Evolutionary conservation across 1,284 basidiomycete genomes (phyloP).

Genomic region (Irpex lacteus): DNA sequence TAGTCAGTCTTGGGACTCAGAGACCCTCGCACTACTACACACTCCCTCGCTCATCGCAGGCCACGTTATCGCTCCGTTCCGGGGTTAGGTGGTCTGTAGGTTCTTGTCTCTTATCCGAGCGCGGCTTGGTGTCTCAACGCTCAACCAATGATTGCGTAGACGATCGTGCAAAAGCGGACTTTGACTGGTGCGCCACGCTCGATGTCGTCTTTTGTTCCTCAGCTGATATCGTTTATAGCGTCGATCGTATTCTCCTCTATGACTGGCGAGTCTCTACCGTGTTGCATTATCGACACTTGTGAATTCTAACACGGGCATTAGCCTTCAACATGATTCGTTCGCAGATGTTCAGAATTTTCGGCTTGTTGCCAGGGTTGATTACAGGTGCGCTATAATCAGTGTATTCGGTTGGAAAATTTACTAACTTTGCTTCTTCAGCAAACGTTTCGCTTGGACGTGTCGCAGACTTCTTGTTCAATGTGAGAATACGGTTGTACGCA

Average conservation of each 20-base stretch:
- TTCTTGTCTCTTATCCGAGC: too few species aligned
- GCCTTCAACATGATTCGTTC: slow-evolving; percentile 34
- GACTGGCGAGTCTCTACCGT: slow-evolving; percentile 26
- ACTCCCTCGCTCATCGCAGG: too few species aligned
- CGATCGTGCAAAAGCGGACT: slow-evolving; percentile 31
- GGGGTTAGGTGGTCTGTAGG: too few species aligned
- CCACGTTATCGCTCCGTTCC: too few species aligned
- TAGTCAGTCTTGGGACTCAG: too few species aligned
- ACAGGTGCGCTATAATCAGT: slow-evolving; percentile 25
- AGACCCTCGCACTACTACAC: too few species aligned
- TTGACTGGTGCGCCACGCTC: slow-evolving; percentile 25
- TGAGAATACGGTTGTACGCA: slow-evolving; percentile 21
- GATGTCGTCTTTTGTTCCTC: background rate
- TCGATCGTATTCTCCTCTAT: slow-evolving; percentile 42
- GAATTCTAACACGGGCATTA: background rate
- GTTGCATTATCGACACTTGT: background rate
- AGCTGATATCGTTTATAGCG: slow-evolving; percentile 22
- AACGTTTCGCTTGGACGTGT: slow-evolving; percentile 52
- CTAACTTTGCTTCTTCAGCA: slow-evolving; percentile 20
- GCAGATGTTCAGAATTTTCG: slow-evolving; percentile 32
- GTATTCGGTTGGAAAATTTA: slow-evolving; percentile 1
- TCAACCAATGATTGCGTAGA: slow-evolving; percentile 25
- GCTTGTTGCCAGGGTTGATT: slow-evolving; percentile 30
- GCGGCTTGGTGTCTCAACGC: too few species aligned
- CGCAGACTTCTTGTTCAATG: slow-evolving; percentile 43